Conservation (phyloP, 345 rosid species). For the Gossypium sturtianum region DNA sequence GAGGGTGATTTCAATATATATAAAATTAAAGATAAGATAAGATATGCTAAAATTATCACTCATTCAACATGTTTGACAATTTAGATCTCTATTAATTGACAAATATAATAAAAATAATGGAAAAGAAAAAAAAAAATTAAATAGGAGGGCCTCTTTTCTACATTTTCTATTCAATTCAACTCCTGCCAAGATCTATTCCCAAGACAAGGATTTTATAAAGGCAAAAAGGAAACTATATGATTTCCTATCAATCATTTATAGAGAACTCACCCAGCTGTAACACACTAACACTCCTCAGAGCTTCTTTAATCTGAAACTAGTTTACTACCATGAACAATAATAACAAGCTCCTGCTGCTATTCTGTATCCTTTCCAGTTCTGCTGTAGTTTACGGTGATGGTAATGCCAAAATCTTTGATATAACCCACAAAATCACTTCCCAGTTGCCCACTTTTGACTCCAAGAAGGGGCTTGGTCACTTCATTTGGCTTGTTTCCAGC, state of each 20-base stretch:
- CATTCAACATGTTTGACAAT: too few species aligned
- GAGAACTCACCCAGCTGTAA: not conserved
- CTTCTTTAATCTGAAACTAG: not conserved
- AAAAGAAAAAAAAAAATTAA: too few species aligned
- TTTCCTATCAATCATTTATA: not conserved
- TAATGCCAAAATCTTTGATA: constrained; percentile 34
- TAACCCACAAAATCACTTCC: constrained; percentile 30
- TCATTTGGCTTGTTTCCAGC: constrained; percentile 30
- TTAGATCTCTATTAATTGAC: not conserved
- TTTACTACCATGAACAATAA: not conserved
- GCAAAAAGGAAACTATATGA: too few species aligned
- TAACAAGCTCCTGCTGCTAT: not conserved
- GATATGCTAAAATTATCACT: too few species aligned
- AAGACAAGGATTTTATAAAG: not conserved
- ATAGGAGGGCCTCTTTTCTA: not conserved
- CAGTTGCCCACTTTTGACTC: constrained; percentile 31
- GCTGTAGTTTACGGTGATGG: constrained; percentile 11
- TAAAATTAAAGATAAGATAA: too few species aligned
- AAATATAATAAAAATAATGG: too few species aligned
- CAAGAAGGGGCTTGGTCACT: constrained; percentile 34
- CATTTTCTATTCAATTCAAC: not conserved
- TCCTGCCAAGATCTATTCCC: not conserved
- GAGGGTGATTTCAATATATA: too few species aligned
- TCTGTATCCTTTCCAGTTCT: not conserved
- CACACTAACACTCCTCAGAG: not conserved